phyloP scores from a whole-genome alignment of 202 grass and related monocot species.

The Tripidium arundinaceum region DNA sequence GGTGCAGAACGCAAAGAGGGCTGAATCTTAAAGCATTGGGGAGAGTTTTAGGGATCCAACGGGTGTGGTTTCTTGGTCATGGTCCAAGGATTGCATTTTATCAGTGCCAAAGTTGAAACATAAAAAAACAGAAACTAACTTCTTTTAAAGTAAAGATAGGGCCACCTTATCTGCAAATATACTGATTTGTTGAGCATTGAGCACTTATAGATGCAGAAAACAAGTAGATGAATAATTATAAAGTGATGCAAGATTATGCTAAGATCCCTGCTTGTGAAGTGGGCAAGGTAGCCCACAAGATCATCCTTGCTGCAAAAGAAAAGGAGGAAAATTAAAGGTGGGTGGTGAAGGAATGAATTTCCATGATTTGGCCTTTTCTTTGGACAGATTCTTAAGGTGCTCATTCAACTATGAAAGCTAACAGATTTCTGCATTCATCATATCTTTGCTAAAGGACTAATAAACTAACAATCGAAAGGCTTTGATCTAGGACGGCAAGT shows the following conservation, averaged over 20 bases:
- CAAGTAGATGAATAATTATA: slow-evolving; percentile 5
- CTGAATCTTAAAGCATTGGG: slow-evolving; percentile 43
- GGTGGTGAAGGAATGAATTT: slow-evolving; percentile 39
- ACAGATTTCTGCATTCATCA: slow-evolving; percentile 24
- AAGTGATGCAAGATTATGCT: slow-evolving; percentile 27
- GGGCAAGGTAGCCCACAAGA: slow-evolving; percentile 45
- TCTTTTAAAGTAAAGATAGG: too few relatives aligned
- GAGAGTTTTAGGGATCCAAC: slow-evolving; percentile 15
- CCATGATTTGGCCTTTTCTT: slow-evolving; percentile 35
- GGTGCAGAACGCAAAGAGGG: slow-evolving; percentile 31
- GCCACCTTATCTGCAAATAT: too few relatives aligned
- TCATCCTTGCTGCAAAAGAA: slow-evolving; percentile 40
- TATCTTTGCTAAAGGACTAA: slow-evolving; percentile 13
- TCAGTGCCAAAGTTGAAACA: slow-evolving; percentile 45
- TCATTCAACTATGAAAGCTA: slow-evolving; percentile 43
- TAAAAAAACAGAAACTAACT: slow-evolving; percentile 13
- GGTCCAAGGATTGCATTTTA: slow-evolving; percentile 48
- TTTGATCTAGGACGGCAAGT: slow-evolving; percentile 23
- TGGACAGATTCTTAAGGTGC: slow-evolving; percentile 50
- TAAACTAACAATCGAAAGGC: slow-evolving; percentile 2
- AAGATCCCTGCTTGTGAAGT: slow-evolving; percentile 41
- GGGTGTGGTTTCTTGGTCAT: slow-evolving; percentile 39
- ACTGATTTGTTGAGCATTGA: too few relatives aligned
- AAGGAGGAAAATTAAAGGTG: slow-evolving; percentile 37
- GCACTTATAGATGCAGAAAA: slow-evolving; percentile 32